Percentiles rank a stretch among this genome's conserved stretches.
Conservation (phyloP, 2,329 filamentous ascomycete species). For the Dactylellina parvicollis region DNA sequence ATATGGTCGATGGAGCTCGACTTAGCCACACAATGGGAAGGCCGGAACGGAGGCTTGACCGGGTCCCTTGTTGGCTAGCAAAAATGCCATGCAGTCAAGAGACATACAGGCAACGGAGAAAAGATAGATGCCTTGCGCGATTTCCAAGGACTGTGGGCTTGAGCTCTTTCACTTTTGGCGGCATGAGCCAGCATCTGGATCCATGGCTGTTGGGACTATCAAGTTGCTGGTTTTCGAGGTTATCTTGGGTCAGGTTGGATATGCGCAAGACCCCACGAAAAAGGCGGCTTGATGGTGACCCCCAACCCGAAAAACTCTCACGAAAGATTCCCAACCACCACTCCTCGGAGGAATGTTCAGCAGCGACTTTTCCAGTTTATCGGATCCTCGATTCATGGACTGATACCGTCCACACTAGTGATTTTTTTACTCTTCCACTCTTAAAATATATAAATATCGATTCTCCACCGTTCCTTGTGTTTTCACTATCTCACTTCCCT, state of each 20-base stretch:
- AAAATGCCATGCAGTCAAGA: conserved; percentile 1
- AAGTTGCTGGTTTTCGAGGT: neutral
- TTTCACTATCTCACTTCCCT: no score
- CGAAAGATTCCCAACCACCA: conserved; percentile 10
- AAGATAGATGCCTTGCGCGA: conserved; percentile 29
- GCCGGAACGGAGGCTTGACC: conserved; percentile 38
- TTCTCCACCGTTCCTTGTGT: conserved; percentile 3
- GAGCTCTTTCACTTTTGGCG: conserved; percentile 36
- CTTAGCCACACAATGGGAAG: conserved; percentile 40
- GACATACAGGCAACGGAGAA: neutral
- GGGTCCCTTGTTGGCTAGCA: conserved; percentile 29
- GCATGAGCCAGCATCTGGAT: neutral
- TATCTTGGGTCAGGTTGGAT: conserved; percentile 28
- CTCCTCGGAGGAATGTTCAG: conserved; percentile 1
- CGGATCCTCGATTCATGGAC: no score
- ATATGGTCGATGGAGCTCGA: conserved; percentile 12
- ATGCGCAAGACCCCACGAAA: conserved; percentile 15
- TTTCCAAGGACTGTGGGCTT: conserved; percentile 24
- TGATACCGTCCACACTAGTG: conserved; percentile 17
- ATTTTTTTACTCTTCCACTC: conserved; percentile 1
- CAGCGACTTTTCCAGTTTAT: conserved; percentile 23
- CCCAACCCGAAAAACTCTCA: conserved; percentile 26
- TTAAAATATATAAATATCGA: no score
- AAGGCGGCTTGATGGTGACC: conserved; percentile 28
- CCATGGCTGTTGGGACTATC: conserved; percentile 9